A percentile compares a stretch with the other conserved stretches of the same genome.
Conservation (phyloP, 352 stramenopile species). For the Pythium periplocum region DNA sequence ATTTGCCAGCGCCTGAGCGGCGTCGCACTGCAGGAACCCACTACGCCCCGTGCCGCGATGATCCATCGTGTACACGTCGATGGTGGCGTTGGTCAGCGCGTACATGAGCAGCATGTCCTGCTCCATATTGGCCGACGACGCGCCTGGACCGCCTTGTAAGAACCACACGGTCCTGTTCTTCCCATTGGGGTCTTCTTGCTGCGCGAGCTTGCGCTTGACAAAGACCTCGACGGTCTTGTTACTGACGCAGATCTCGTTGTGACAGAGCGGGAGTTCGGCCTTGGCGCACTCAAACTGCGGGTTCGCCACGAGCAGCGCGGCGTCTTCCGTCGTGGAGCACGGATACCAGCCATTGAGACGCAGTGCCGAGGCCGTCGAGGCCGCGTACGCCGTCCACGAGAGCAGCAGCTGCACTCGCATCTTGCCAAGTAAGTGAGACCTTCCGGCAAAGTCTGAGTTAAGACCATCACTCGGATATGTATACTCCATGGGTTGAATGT, state of each 20-base stretch:
- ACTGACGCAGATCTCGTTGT: constrained; percentile 30
- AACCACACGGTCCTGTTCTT: constrained; percentile 37
- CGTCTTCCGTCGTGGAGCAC: constrained; percentile 16
- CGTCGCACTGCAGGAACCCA: constrained; percentile 26
- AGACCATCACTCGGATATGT: too few relatives aligned
- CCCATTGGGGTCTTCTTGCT: neutral
- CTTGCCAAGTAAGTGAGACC: constrained; percentile 1
- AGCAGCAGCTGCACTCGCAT: neutral
- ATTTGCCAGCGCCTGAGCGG: constrained; percentile 23
- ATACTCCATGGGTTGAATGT: too few relatives aligned
- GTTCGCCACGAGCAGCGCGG: constrained; percentile 7
- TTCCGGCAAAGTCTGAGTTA: neutral
- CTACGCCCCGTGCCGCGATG: constrained; percentile 38
- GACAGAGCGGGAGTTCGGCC: constrained; percentile 29
- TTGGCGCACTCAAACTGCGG: constrained; percentile 35
- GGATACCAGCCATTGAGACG: constrained; percentile 43
- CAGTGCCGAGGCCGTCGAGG: constrained; percentile 3
- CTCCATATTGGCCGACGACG: constrained; percentile 33
- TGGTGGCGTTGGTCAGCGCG: constrained; percentile 18
- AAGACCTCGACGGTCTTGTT: constrained; percentile 33
- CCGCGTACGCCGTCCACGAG: neutral
- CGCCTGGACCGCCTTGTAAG: constrained; percentile 36
- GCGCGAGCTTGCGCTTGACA: constrained; percentile 33
- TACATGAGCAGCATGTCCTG: constrained; percentile 31
- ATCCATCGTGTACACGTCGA: constrained; percentile 49